Conservation (phyloP, 805 yeast species). For the Ogataea salicorniae region DNA sequence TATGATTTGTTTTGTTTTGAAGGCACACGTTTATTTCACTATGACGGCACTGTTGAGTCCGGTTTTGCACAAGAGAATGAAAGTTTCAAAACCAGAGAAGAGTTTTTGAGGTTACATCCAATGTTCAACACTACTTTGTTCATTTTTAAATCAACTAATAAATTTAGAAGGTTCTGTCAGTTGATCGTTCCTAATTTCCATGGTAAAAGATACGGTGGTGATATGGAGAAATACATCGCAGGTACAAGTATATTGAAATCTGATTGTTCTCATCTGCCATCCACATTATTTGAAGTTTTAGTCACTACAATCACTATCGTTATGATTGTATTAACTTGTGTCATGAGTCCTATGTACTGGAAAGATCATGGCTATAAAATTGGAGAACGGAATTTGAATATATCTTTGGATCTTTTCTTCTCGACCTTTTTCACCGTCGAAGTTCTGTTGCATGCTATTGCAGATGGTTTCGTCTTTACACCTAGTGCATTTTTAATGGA, state of each 20-base stretch:
- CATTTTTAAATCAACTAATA: slow-evolving; percentile 56
- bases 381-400: slow-evolving; percentile 51
- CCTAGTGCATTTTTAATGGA: slow-evolving; percentile 76
- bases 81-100: slow-evolving; percentile 28
- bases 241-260: not conserved
- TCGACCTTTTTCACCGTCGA: slow-evolving; percentile 57
- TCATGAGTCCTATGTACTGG: slow-evolving; percentile 66
- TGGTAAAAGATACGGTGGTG: slow-evolving; percentile 53
- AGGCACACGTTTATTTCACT: slow-evolving; percentile 1
- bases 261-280: not conserved
- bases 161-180: slow-evolving; percentile 64
- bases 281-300: slow-evolving; percentile 52
- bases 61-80: not conserved
- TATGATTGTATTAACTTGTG: slow-evolving; percentile 65
- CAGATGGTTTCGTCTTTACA: slow-evolving; percentile 73
- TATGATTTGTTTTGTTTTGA: slow-evolving; percentile 6
- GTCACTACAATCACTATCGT: slow-evolving; percentile 56
- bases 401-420: slow-evolving; percentile 51
- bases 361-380: slow-evolving; percentile 25
- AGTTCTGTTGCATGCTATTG: slow-evolving; percentile 61
- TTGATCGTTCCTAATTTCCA: slow-evolving; percentile 58
- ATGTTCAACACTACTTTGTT: slow-evolving; percentile 60
- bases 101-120: slow-evolving; percentile 51
- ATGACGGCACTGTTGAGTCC: slow-evolving; percentile 4
- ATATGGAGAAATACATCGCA: not conserved